Evolutionary conservation across 176 grass and related monocot genomes (phyloP).

Genomic region (Themeda triandra): DNA sequence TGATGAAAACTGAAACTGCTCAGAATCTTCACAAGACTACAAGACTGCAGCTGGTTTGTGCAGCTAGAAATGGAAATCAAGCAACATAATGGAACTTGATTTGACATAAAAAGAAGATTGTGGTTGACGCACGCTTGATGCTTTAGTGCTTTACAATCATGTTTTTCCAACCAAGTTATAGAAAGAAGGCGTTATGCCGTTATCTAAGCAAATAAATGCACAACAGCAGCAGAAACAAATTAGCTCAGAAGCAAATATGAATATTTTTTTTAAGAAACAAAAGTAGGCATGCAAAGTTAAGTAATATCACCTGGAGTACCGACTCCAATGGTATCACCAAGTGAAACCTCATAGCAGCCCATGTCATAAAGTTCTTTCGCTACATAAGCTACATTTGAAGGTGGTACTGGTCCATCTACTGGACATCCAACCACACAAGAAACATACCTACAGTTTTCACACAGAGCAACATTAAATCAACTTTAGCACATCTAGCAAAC

Average conservation of each 20-base stretch:
- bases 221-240: background rate
- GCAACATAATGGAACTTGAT: background rate
- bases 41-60: background rate
- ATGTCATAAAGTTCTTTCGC: constrained; percentile 95
- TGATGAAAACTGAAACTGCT: background rate
- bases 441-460: constrained; percentile 55
- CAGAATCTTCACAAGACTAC: background rate
- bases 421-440: constrained; percentile 92
- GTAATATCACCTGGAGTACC: constrained; percentile 77
- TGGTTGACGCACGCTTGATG: background rate
- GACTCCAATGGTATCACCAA: constrained; percentile 94
- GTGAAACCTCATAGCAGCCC: constrained; percentile 95
- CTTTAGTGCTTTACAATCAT: background rate
- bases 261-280: background rate
- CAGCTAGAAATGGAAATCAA: background rate
- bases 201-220: background rate
- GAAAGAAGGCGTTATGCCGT: too few relatives aligned
- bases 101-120: background rate
- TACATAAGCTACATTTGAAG: constrained; percentile 80
- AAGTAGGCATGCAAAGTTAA: background rate
- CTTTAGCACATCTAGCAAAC: background rate
- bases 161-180: background rate
- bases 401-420: constrained; percentile 68
- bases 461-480: constrained; percentile 19
- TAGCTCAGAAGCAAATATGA: background rate